These are phyloP conservation scores for Cinchona pubescens DNA, from an alignment of 257 asterid genomes.

Conservation along the genomic window DNA sequence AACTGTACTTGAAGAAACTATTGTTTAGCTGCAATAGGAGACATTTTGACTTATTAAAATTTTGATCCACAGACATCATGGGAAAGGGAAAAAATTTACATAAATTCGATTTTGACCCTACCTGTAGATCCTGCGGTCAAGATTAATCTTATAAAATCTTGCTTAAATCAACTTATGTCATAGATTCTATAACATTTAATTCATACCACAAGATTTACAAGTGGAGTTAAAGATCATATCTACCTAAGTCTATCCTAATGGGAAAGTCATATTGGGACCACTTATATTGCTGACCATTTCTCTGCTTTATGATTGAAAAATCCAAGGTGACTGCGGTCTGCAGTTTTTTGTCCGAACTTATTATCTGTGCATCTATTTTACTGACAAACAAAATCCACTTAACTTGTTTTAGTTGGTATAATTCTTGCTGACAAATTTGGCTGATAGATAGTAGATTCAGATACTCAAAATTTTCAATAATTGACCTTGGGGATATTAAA, in stretches of 20 bases:
- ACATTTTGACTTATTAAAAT: constrained; percentile 8
- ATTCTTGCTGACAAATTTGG: constrained; percentile 3
- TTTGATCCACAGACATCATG: neutral
- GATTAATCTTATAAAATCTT: too few relatives aligned
- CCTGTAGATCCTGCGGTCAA: too few relatives aligned
- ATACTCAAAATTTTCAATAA: neutral
- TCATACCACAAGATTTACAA: too few relatives aligned
- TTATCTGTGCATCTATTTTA: too few relatives aligned
- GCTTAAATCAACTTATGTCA: too few relatives aligned
- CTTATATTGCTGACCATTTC: neutral
- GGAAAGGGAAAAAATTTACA: too few relatives aligned
- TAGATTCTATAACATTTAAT: too few relatives aligned
- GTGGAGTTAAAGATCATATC: too few relatives aligned
- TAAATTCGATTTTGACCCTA: too few relatives aligned
- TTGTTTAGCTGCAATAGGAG: constrained; percentile 2
- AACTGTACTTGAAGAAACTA: neutral
- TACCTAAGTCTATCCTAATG: too few relatives aligned
- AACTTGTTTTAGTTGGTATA: neutral
- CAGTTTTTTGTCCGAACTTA: neutral
- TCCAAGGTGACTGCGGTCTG: constrained; percentile 1
- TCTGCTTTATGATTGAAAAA: neutral
- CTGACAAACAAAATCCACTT: too few relatives aligned
- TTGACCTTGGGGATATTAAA: neutral
- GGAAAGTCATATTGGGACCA: neutral
- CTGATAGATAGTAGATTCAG: neutral